Base-by-base conservation (phyloP, 352 stramenopile genomes). In the Phytophthora nicotianae region DNA sequence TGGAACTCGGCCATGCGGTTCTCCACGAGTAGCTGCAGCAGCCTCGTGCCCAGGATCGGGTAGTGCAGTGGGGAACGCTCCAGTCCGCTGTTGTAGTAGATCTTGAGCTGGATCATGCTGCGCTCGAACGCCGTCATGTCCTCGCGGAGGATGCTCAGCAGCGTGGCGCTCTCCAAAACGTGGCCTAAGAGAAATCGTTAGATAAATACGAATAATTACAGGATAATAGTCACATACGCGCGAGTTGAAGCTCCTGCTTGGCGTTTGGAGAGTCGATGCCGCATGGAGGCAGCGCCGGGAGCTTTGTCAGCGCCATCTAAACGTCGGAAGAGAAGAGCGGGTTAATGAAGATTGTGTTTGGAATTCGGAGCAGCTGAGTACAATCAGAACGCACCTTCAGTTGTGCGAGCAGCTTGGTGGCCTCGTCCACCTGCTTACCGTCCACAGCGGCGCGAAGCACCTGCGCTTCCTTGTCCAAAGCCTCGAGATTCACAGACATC, bases 1-100 rank as follows among this genome's bases (percentile, higher is more conserved):
- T 97, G 90, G 70, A 97, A 97, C 63, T 97, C 91, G 40, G 89
- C 90, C 84, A 97, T 95, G 60, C 88, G 85, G 72, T 97, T 96
- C 68, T 97, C 89, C 21, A 97, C 91, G 9, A 97, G 77, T 16
- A 97, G 59, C 58, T 96, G 91, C 43, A 97, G 78, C 51, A 97
- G 66, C 29, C 93, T 88, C 54, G 94, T 92, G 51, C 88, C 91
- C 51, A 96, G 76, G 64, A 97, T 93, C 23, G 90, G 81, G 60
- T 81, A 96, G 37, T 91, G 88, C 61, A 96, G 81, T 19, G 75
- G 68, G 50, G 91, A 97, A 9, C 81, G 72, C 45, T 53, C 61
- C 20, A 69, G 71, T 10, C 75, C 62, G 16, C 64, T 67, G 62
- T 71, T 77, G 74, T 96, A 95, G 65, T 95, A 97, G 16, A 91